Conservation (phyloP, 1,284 basidiomycete species). For the Ustilago tritici region DNA sequence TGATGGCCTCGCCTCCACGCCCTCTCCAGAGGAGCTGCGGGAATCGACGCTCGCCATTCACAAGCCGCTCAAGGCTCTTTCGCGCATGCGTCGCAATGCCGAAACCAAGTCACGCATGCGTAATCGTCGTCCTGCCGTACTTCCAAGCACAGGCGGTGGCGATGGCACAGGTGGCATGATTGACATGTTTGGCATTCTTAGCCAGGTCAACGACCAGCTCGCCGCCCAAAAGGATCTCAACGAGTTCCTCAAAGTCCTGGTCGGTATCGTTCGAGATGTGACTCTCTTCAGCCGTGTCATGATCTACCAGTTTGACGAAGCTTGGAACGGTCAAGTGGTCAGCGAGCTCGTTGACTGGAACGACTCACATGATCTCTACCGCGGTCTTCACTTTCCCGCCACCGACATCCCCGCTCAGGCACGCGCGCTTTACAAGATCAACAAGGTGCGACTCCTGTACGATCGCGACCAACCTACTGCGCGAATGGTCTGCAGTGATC, state of each 20-base stretch:
- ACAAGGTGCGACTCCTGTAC: conserved; percentile 86
- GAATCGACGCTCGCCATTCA: conserved; percentile 81
- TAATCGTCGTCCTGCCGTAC: conserved; percentile 30
- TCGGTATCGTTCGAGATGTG: conserved; percentile 84
- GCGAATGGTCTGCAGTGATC: conserved; percentile 78
- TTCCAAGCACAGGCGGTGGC: conserved; percentile 31
- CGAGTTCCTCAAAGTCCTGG: conserved; percentile 80
- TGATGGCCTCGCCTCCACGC: conserved; percentile 51
- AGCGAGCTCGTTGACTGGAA: conserved; percentile 87
- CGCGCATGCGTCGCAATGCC: conserved; percentile 71
- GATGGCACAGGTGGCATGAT: conserved; percentile 51
- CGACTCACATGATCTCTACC: conserved; percentile 82
- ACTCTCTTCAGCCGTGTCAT: conserved; percentile 75
- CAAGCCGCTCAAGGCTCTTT: conserved; percentile 80
- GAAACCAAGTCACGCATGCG: conserved; percentile 34
- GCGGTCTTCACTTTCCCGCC: conserved; percentile 78
- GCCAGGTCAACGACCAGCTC: conserved; percentile 87
- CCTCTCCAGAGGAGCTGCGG: conserved; percentile 73
- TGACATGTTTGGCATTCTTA: conserved; percentile 74
- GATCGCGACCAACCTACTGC: conserved; percentile 83
- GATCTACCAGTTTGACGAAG: conserved; percentile 85
- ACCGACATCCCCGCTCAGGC: conserved; percentile 76
- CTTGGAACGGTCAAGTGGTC: conserved; percentile 78
- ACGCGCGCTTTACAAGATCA: conserved; percentile 74
- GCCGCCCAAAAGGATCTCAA: conserved; percentile 79